Evolutionary conservation across 202 grass and related monocot species (phyloP).

Genomic region (Cymbopogon flexuosus): DNA sequence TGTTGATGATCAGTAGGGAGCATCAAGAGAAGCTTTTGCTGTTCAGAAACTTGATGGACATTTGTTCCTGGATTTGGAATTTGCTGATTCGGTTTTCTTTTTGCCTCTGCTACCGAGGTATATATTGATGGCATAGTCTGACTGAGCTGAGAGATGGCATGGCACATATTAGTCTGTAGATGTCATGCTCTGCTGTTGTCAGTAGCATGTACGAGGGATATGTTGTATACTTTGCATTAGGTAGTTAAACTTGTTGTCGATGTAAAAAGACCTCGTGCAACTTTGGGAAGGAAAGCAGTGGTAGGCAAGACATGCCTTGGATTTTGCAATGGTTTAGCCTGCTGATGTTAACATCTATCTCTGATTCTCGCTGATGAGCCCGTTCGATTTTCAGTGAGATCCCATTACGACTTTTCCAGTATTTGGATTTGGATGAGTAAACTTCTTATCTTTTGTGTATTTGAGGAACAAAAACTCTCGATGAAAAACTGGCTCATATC

Average conservation of each 20-base stretch:
- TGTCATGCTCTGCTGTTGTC: not conserved
- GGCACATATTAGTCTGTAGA: constrained; percentile 4
- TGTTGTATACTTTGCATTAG: constrained; percentile 29
- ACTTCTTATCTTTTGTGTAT: not conserved
- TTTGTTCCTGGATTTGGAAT: not conserved
- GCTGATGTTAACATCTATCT: not conserved
- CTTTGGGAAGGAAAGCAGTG: constrained; percentile 1
- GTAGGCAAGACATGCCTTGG: not conserved
- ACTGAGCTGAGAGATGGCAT: not conserved
- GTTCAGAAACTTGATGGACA: not conserved
- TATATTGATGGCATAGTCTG: not conserved
- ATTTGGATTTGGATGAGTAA: not conserved
- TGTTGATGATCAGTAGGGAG: not conserved
- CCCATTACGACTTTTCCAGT: not conserved
- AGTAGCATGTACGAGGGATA: not conserved
- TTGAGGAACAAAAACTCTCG: no score
- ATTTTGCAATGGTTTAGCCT: not conserved
- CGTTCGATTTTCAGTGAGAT: not conserved
- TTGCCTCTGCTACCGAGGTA: not conserved
- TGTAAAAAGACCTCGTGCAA: constrained; percentile 9
- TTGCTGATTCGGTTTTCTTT: constrained; percentile 21
- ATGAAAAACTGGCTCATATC: not conserved
- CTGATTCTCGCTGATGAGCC: not conserved
- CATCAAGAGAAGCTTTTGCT: not conserved
- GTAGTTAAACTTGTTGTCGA: constrained; percentile 11